Conservation (phyloP, 805 yeast genomes). For the Spathaspora sp. region DNA sequence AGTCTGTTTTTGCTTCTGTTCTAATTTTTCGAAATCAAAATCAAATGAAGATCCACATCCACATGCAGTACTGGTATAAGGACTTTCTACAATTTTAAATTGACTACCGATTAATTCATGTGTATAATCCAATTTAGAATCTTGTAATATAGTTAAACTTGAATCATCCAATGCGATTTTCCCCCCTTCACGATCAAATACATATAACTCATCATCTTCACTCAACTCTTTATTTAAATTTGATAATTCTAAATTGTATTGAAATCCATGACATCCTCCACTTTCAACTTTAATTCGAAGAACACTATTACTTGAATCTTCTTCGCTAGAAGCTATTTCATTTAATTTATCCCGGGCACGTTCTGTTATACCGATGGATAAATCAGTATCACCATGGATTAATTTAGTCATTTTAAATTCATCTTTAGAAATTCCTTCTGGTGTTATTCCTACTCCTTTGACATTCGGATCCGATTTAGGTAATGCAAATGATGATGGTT, state of each 20-base stretch:
- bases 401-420: constrained; percentile 33
- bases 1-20: constrained; percentile 8
- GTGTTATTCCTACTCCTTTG: neutral
- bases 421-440: constrained; percentile 15
- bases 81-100: constrained; percentile 87
- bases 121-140: constrained; percentile 81
- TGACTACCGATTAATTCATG: constrained; percentile 93
- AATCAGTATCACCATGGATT: constrained; percentile 30
- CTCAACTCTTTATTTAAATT: constrained; percentile 34
- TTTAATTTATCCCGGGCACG: constrained; percentile 52
- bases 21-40: constrained; percentile 43
- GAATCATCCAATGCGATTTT: constrained; percentile 74
- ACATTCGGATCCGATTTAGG: constrained; percentile 19
- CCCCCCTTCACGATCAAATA: constrained; percentile 57
- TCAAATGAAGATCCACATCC: constrained; percentile 47
- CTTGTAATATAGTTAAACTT: constrained; percentile 76
- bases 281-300: constrained; percentile 78
- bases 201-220: constrained; percentile 29
- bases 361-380: constrained; percentile 44
- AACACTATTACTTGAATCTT: constrained; percentile 52
- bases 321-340: constrained; percentile 48
- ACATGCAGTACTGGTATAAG: constrained; percentile 62
- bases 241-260: constrained; percentile 70
- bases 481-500: constrained; percentile 25
- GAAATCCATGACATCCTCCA: constrained; percentile 99